phyloP scores from a whole-genome alignment of 2,329 filamentous ascomycete genomes.

The Paecilomyces sp. region DNA sequence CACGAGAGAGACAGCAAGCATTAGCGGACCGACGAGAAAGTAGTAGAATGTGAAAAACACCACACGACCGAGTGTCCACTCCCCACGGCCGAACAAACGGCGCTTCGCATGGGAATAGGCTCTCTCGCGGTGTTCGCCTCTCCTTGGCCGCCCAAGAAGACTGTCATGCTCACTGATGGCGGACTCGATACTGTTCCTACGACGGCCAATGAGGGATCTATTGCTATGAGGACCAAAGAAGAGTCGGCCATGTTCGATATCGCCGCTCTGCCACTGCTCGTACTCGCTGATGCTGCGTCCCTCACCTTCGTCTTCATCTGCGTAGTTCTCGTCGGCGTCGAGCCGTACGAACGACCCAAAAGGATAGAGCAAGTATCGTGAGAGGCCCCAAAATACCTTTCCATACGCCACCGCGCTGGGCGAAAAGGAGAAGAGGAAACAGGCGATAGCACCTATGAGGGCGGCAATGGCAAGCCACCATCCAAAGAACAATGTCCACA shows the following conservation, averaged over 20 bases:
- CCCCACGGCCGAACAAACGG: slow-evolving; percentile 83
- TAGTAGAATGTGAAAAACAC: slow-evolving; percentile 98
- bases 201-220: slow-evolving; percentile 76
- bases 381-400: slow-evolving; percentile 72
- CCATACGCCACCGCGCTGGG: slow-evolving; percentile 82
- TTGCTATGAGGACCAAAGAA: slow-evolving; percentile 82
- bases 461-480: slow-evolving; percentile 89
- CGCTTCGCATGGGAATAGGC: slow-evolving; percentile 57
- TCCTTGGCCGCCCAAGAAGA: slow-evolving; percentile 63
- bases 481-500: slow-evolving; percentile 88
- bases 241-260: slow-evolving; percentile 87
- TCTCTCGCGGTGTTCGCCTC: slow-evolving; percentile 40
- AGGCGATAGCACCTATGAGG: slow-evolving; percentile 65
- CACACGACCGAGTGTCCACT: slow-evolving; percentile 92
- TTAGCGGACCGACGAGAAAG: slow-evolving; percentile 75
- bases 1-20: slow-evolving; percentile 76
- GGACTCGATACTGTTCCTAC: slow-evolving; percentile 83
- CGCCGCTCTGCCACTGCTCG: slow-evolving; percentile 97
- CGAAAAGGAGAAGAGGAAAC: slow-evolving; percentile 70
- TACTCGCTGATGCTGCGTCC: slow-evolving; percentile 97
- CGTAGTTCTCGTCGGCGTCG: slow-evolving; percentile 87
- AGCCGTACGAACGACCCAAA: slow-evolving; percentile 95
- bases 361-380: slow-evolving; percentile 85
- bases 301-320: slow-evolving; percentile 90
- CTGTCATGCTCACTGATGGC: slow-evolving; percentile 76